Percentiles rank a stretch among this genome's conserved stretches.
These are phyloP conservation scores for Salix koriyanagi DNA, from an alignment of 345 rosid genomes.

Conservation along the genomic window DNA sequence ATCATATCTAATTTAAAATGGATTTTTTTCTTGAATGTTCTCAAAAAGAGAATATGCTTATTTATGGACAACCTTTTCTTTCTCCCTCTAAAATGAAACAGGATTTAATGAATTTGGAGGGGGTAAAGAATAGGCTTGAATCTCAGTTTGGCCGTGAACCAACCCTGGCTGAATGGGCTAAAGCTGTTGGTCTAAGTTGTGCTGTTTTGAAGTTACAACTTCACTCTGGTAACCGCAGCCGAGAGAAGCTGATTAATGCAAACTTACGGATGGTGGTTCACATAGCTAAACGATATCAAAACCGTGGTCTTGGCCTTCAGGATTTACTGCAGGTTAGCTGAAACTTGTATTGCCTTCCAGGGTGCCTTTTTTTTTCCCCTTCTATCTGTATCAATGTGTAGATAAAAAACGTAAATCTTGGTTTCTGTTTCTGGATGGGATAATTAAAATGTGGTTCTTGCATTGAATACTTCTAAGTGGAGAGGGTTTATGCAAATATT, in stretches of 20 bases:
- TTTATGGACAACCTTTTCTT: conserved; percentile 7
- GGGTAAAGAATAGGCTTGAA: conserved; percentile 57
- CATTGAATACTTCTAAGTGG: not conserved
- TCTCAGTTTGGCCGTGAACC: conserved; percentile 75
- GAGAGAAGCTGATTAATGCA: conserved; percentile 64
- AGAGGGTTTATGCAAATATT: not conserved
- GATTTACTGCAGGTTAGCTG: conserved; percentile 72
- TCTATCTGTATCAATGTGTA: not conserved
- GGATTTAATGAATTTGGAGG: conserved; percentile 59
- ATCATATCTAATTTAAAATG: not conserved
- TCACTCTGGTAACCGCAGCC: conserved; percentile 54
- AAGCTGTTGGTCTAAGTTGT: conserved; percentile 57
- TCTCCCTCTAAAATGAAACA: conserved; percentile 24
- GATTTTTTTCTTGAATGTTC: not conserved
- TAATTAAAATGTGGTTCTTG: not conserved
- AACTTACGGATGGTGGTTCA: conserved; percentile 84
- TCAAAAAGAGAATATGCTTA: not conserved
- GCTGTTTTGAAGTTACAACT: conserved; percentile 55
- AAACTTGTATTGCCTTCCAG: not conserved
- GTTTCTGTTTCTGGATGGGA: not conserved
- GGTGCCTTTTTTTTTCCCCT: not conserved
- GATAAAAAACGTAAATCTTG: not conserved
- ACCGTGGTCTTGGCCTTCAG: conserved; percentile 73
- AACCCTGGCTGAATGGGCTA: conserved; percentile 74
- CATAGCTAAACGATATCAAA: conserved; percentile 72